A percentile compares a stretch with the other conserved stretches of the same genome.
These are phyloP conservation scores for Millerozyma acaciae DNA, from an alignment of 805 yeast species.

Conservation along the genomic window DNA sequence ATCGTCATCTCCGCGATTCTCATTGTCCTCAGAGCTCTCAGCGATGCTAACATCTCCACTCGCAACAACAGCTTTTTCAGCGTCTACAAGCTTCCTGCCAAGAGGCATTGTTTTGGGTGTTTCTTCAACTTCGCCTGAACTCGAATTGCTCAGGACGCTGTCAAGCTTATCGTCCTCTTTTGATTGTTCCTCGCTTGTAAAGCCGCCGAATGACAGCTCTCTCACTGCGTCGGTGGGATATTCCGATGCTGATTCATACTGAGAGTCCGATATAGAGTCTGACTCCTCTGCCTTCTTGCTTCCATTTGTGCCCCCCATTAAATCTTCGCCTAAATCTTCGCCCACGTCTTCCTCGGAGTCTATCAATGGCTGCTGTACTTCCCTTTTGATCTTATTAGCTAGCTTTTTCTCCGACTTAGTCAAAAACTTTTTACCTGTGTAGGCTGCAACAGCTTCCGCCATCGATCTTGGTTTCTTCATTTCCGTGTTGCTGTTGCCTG, in stretches of 20 bases:
- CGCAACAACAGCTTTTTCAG: constrained; percentile 7
- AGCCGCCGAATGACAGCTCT: constrained; percentile 11
- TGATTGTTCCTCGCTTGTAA: constrained; percentile 6
- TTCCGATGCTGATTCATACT: constrained; percentile 33
- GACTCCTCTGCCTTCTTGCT: constrained; percentile 11
- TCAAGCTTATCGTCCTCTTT: constrained; percentile 4
- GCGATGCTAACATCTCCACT: constrained; percentile 4
- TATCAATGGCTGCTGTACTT: constrained; percentile 18
- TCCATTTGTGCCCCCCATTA: not conserved
- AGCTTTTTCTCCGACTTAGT: constrained; percentile 41
- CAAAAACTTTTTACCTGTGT: constrained; percentile 51
- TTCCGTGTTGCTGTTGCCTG: constrained; percentile 1
- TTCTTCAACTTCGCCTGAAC: no score
- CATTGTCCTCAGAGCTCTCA: constrained; percentile 17
- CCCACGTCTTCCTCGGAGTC: constrained; percentile 20
- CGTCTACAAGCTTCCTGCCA: constrained; percentile 3
- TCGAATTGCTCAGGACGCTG: constrained; percentile 5
- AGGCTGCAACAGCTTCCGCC: constrained; percentile 59
- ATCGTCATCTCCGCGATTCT: constrained; percentile 20
- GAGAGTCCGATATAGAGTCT: constrained; percentile 18
- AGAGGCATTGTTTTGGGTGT: no score
- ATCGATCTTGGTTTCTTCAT: constrained; percentile 41
- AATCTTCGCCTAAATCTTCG: constrained; percentile 17
- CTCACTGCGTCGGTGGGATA: constrained; percentile 17
- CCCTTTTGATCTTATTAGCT: constrained; percentile 19